These are phyloP conservation scores for Colletotrichum graminicola DNA, from an alignment of 2,329 filamentous ascomycete species.

Conservation along the genomic window DNA sequence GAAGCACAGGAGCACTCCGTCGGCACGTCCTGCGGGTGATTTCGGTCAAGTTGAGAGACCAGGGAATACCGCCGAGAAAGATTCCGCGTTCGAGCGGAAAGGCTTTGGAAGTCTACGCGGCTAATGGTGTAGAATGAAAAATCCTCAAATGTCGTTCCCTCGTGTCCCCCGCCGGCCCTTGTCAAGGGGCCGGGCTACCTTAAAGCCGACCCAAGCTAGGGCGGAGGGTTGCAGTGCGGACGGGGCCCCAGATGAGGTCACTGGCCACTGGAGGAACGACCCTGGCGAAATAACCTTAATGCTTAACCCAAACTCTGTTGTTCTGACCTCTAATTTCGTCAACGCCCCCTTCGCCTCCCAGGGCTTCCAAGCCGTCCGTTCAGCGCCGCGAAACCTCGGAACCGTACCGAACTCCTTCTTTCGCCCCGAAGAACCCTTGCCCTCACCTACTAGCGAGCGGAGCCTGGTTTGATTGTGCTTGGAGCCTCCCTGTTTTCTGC, in stretches of 20 bases:
- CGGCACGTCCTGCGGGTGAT: neutral
- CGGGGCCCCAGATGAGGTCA: conserved; percentile 27
- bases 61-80: neutral
- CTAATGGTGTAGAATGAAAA: neutral
- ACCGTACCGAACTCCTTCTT: conserved; percentile 10
- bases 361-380: neutral
- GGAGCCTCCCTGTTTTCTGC: conserved; percentile 15
- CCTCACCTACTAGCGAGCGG: neutral
- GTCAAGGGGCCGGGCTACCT: conserved; percentile 32
- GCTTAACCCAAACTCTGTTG: conserved; percentile 36
- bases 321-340: neutral
- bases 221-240: conserved; percentile 1
- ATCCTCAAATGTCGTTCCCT: neutral
- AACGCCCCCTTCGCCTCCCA: neutral
- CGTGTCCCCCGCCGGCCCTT: conserved; percentile 2
- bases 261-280: conserved; percentile 11
- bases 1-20: conserved; percentile 9
- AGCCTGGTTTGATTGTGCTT: conserved; percentile 31
- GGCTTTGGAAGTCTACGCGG: neutral
- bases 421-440: neutral
- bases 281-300: conserved; percentile 39
- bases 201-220: conserved; percentile 13
- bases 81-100: neutral
- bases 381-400: conserved; percentile 30
- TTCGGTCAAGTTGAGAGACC: neutral